Percentiles rank a stretch among this genome's conserved stretches.
These are phyloP conservation scores for Gynochthodes officinalis DNA, from an alignment of 257 asterid species.

Conservation along the genomic window DNA sequence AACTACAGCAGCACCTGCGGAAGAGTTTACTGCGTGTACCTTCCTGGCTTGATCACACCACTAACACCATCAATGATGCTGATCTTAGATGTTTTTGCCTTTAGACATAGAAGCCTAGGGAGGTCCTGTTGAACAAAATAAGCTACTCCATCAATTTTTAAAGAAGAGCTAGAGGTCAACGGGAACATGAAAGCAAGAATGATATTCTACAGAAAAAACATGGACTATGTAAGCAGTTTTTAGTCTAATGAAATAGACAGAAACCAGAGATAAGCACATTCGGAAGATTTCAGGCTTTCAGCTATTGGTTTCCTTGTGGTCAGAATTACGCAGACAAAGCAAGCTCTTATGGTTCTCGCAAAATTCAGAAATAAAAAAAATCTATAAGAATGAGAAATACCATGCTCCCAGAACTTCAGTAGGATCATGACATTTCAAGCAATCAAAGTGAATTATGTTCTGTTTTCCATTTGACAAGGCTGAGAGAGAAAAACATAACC, in stretches of 20 bases:
- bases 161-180: background rate
- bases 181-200: background rate
- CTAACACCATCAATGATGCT: conserved; percentile 34
- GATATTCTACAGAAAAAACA: background rate
- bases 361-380: no score
- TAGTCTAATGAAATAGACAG: background rate
- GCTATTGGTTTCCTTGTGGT: no score
- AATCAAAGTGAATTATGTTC: no score
- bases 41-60: conserved; percentile 35
- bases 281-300: no score
- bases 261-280: no score
- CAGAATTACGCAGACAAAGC: no score
- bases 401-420: no score
- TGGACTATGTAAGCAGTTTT: background rate
- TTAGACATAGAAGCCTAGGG: conserved; percentile 23
- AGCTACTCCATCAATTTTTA: background rate
- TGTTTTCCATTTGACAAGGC: no score
- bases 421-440: background rate
- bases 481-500: no score
- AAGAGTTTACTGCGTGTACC: conserved; percentile 15
- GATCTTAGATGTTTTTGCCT: conserved; percentile 25
- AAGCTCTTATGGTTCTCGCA: no score
- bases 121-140: conserved; percentile 20
- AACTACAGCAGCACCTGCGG: no score
- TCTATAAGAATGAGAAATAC: no score